These are phyloP conservation scores for Globisporangium abappressorium DNA, from an alignment of 352 stramenopile species.

Conservation along the genomic window DNA sequence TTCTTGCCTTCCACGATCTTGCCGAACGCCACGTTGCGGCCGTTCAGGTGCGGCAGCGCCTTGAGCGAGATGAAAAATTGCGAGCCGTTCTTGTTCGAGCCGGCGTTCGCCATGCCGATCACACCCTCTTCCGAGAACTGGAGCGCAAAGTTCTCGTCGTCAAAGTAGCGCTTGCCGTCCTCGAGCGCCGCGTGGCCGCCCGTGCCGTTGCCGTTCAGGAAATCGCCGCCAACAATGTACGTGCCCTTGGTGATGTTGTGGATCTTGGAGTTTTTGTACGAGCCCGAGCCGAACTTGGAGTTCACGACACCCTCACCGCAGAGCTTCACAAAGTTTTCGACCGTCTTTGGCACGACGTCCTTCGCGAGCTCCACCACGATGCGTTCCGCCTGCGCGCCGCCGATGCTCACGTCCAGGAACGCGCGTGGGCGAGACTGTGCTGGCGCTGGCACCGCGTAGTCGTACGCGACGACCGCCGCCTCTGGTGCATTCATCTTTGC, in stretches of 20 bases:
- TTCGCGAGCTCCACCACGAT: constrained; percentile 82
- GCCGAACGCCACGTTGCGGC: constrained; percentile 85
- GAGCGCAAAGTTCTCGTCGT: constrained; percentile 86
- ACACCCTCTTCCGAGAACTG: constrained; percentile 84
- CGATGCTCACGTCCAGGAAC: constrained; percentile 83
- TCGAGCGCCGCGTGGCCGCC: constrained; percentile 74
- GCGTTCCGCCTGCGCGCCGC: constrained; percentile 65
- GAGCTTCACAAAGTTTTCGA: constrained; percentile 76
- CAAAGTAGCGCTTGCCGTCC: constrained; percentile 69
- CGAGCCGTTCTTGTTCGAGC: constrained; percentile 97
- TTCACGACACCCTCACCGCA: constrained; percentile 70
- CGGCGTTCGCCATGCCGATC: constrained; percentile 97
- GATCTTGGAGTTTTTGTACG: constrained; percentile 82
- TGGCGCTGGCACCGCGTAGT: constrained; percentile 58
- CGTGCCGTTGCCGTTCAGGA: constrained; percentile 70
- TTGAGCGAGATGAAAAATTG: constrained; percentile 99
- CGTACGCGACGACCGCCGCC: constrained; percentile 52
- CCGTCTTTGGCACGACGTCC: constrained; percentile 76
- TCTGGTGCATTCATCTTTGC: constrained; percentile 81
- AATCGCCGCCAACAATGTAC: constrained; percentile 74
- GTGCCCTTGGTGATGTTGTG: constrained; percentile 84
- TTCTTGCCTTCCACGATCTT: constrained; percentile 83
- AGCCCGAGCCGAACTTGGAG: constrained; percentile 50
- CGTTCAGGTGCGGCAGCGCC: constrained; percentile 81
- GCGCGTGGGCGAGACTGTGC: constrained; percentile 56